Conservation (phyloP, 345 rosid species). For the Aurinia saxatilis region DNA sequence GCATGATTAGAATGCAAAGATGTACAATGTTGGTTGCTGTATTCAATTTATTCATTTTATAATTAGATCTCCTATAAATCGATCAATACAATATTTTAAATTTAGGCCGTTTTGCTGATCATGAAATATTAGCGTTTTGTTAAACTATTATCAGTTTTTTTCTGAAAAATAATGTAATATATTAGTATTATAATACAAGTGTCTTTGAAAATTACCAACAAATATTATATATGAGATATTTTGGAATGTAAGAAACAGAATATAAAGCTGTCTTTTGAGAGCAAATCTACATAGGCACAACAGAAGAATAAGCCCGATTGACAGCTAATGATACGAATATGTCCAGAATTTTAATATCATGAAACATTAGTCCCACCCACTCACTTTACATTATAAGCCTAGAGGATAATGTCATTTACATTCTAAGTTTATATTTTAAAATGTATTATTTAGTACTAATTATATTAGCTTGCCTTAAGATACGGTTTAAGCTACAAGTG, state of each 20-base stretch:
- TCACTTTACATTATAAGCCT: conserved; percentile 1
- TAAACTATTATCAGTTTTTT: too few species aligned
- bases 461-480: conserved; percentile 10
- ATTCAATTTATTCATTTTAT: neutral
- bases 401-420: conserved; percentile 9
- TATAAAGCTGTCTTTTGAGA: conserved; percentile 2
- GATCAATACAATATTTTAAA: too few species aligned
- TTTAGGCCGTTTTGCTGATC: neutral
- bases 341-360: neutral
- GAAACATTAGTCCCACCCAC: conserved; percentile 1
- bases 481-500: neutral
- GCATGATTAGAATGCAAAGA: too few species aligned
- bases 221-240: neutral
- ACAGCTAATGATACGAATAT: conserved; percentile 20
- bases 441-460: neutral
- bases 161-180: neutral
- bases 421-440: neutral
- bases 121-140: neutral
- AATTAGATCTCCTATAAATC: neutral
- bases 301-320: conserved; percentile 9
- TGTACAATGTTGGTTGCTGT: neutral
- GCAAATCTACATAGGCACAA: neutral
- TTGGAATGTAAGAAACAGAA: neutral
- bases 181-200: neutral
- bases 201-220: neutral